These are phyloP conservation scores for Trichophyton equinum DNA, from an alignment of 2,329 filamentous ascomycete genomes.

Conservation along the genomic window DNA sequence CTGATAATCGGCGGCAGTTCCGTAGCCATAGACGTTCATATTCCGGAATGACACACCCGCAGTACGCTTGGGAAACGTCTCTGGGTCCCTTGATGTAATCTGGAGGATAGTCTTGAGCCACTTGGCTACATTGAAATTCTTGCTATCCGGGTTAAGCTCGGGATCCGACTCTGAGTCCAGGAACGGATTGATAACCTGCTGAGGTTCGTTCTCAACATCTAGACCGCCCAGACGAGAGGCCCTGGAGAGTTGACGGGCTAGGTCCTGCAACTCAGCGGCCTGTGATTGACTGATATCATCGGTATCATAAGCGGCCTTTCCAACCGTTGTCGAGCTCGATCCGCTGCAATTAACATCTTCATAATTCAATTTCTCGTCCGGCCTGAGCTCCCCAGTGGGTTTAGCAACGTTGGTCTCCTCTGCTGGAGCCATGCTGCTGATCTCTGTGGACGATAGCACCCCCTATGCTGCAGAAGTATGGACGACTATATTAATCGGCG, in stretches of 20 bases:
- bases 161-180: constrained; percentile 23
- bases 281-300: constrained; percentile 17
- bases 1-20: constrained; percentile 33
- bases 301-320: constrained; percentile 14
- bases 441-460: neutral
- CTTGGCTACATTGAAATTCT: constrained; percentile 34
- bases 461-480: neutral
- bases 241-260: constrained; percentile 23
- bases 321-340: constrained; percentile 17
- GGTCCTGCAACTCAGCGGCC: constrained; percentile 18
- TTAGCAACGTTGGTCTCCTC: neutral
- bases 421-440: neutral
- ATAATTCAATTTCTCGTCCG: constrained; percentile 1
- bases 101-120: constrained; percentile 38
- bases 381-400: neutral
- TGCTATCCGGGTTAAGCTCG: constrained; percentile 34
- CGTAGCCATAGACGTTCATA: constrained; percentile 29
- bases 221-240: constrained; percentile 18
- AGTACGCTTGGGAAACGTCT: constrained; percentile 26
- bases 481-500: neutral
- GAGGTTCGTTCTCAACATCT: constrained; percentile 10
- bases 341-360: constrained; percentile 10
- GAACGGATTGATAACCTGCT: constrained; percentile 24
- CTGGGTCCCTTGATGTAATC: constrained; percentile 26
- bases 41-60: constrained; percentile 31